Evolutionary conservation across 2,329 filamentous ascomycete species (phyloP).

Genomic region (Hypoxylon sp.): DNA sequence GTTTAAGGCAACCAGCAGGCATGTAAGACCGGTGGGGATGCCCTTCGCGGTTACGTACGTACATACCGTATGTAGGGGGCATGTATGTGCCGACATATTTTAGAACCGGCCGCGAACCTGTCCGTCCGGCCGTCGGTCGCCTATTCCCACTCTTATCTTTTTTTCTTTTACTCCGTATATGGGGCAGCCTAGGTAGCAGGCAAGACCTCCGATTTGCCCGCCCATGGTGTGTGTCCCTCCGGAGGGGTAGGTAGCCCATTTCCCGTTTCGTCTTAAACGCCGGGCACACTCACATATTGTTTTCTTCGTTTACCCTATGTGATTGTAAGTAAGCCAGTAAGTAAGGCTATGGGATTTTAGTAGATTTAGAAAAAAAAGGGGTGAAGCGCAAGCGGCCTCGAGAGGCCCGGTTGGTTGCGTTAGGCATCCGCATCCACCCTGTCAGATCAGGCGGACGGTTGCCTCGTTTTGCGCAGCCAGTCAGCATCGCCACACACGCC

Average conservation of each 20-base stretch:
- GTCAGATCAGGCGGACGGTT: conserved; percentile 24
- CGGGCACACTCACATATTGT: too few relatives aligned
- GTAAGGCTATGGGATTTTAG: neutral
- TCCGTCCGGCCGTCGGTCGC: neutral
- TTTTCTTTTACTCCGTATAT: neutral
- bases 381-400: neutral
- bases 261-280: neutral
- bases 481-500: neutral
- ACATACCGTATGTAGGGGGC: neutral
- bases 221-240: neutral
- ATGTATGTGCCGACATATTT: neutral
- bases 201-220: neutral
- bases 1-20: conserved; percentile 3
- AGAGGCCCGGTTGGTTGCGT: conserved; percentile 3
- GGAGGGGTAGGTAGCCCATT: neutral
- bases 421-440: conserved; percentile 1
- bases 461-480: conserved; percentile 24
- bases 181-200: neutral
- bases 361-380: neutral
- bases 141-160: neutral
- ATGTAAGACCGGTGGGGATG: neutral
- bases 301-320: too few relatives aligned
- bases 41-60: neutral
- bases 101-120: neutral
- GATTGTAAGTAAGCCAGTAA: neutral